Evolutionary conservation across 2,329 filamentous ascomycete species (phyloP).

Genomic region (Neonectria hederae): DNA sequence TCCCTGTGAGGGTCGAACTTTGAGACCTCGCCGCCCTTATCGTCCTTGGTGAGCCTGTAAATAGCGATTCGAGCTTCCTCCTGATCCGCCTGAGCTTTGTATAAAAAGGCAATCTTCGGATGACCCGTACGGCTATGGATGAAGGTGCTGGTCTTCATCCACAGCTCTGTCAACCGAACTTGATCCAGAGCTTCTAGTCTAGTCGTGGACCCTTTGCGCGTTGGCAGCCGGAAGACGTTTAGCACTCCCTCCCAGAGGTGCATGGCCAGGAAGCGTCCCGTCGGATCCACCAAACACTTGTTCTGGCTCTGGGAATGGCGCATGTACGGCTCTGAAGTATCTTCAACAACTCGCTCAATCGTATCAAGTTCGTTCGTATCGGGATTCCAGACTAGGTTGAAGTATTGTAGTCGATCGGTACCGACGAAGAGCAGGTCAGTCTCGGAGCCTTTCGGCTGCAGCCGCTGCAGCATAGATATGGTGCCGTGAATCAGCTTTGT

Average conservation of each 20-base stretch:
- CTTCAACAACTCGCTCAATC: conserved; percentile 60
- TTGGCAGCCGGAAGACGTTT: conserved; percentile 62
- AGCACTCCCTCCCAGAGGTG: conserved; percentile 70
- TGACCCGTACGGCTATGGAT: conserved; percentile 67
- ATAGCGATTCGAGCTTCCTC: conserved; percentile 66
- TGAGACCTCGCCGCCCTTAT: conserved; percentile 63
- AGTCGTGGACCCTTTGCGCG: conserved; percentile 55
- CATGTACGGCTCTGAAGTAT: conserved; percentile 68
- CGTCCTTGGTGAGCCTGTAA: conserved; percentile 67
- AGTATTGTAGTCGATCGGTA: conserved; percentile 90
- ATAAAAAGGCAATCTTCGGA: conserved; percentile 66
- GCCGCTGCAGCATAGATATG: conserved; percentile 83
- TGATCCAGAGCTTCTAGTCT: conserved; percentile 62
- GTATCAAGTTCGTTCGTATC: conserved; percentile 61
- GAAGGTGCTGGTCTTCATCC: conserved; percentile 67
- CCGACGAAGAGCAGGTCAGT: conserved; percentile 92
- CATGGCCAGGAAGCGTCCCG: conserved; percentile 67
- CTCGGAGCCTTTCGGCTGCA: conserved; percentile 76
- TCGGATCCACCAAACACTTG: conserved; percentile 84
- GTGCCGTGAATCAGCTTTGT: conserved; percentile 84
- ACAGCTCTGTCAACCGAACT: conserved; percentile 66
- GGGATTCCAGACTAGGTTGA: conserved; percentile 85
- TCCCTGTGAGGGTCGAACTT: conserved; percentile 65
- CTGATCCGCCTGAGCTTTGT: conserved; percentile 62
- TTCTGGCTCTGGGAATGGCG: conserved; percentile 85